phyloP scores from a whole-genome alignment of 352 stramenopile genomes.

The Globisporangium nagaii region DNA sequence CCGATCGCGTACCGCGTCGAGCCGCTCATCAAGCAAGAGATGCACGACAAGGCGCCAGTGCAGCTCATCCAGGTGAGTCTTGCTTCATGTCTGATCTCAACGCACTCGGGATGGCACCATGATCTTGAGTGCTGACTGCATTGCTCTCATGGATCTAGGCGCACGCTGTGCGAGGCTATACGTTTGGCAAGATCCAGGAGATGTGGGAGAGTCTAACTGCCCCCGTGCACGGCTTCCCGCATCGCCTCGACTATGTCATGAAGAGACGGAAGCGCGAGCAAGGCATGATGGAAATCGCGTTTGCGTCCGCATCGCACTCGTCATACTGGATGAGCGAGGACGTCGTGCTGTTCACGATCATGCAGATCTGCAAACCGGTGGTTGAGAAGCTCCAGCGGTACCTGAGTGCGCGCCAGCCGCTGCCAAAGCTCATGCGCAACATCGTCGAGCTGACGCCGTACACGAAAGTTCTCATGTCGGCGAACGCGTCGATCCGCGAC shows the following conservation, averaged over 20 bases:
- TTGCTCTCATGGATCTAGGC: conserved; percentile 20
- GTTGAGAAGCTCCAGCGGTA: conserved; percentile 79
- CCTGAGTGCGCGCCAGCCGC: conserved; percentile 63
- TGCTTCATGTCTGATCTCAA: neutral
- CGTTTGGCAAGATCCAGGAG: conserved; percentile 76
- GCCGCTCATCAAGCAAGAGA: conserved; percentile 85
- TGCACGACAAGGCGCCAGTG: conserved; percentile 81
- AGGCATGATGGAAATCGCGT: conserved; percentile 85
- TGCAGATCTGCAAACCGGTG: conserved; percentile 82
- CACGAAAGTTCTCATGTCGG: conserved; percentile 53
- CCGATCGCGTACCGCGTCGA: conserved; percentile 90
- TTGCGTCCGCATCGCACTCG: conserved; percentile 75
- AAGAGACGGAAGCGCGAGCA: conserved; percentile 70
- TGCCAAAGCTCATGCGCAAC: conserved; percentile 69
- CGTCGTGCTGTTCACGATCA: conserved; percentile 80
- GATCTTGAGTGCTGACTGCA: neutral
- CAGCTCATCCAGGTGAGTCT: conserved; percentile 64
- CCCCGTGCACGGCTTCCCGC: conserved; percentile 66
- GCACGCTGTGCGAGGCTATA: conserved; percentile 53
- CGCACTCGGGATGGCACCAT: too few relatives aligned
- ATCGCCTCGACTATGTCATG: conserved; percentile 80
- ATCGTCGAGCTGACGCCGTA: conserved; percentile 80
- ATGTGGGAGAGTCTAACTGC: conserved; percentile 63
- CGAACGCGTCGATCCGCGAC: conserved; percentile 73
- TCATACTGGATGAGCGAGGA: conserved; percentile 89